These are phyloP conservation scores for Dendrobium chrysotoxum DNA, from an alignment of 106 monocot species.

Conservation along the genomic window DNA sequence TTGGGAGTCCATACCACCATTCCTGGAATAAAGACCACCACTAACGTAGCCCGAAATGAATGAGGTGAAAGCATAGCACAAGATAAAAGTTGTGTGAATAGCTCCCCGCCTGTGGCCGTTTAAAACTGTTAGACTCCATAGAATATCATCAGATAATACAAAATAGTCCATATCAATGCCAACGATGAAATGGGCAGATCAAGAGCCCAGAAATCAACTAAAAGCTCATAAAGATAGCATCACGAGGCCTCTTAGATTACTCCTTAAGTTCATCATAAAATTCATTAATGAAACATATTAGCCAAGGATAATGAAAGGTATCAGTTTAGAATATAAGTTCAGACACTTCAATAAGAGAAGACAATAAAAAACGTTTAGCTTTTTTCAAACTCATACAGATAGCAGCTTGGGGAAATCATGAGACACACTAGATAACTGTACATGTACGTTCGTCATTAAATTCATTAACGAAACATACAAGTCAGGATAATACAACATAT, in stretches of 20 bases:
- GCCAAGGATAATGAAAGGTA: background rate
- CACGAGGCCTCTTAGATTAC: background rate
- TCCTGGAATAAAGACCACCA: conserved; percentile 3
- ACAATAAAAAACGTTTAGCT: background rate
- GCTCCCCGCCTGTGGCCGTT: conserved; percentile 54
- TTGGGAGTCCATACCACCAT: background rate
- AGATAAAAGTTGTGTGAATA: conserved; percentile 86
- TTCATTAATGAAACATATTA: background rate
- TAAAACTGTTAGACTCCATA: background rate
- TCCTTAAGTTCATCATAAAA: background rate
- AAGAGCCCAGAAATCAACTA: background rate
- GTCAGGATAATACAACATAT: no score
- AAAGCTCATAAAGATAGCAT: background rate
- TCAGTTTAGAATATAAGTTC: background rate
- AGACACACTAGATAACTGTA: no score
- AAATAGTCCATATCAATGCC: background rate
- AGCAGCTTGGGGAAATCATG: no score
- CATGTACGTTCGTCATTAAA: no score
- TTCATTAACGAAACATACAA: no score
- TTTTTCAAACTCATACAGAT: no score
- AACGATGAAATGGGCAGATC: background rate
- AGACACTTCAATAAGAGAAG: background rate
- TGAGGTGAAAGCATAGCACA: conserved; percentile 94
- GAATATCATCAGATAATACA: background rate
- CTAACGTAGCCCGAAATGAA: conserved; percentile 39